Evolutionary conservation across 2,329 filamentous ascomycete genomes (phyloP).

Genomic region (Venturia pyrina): DNA sequence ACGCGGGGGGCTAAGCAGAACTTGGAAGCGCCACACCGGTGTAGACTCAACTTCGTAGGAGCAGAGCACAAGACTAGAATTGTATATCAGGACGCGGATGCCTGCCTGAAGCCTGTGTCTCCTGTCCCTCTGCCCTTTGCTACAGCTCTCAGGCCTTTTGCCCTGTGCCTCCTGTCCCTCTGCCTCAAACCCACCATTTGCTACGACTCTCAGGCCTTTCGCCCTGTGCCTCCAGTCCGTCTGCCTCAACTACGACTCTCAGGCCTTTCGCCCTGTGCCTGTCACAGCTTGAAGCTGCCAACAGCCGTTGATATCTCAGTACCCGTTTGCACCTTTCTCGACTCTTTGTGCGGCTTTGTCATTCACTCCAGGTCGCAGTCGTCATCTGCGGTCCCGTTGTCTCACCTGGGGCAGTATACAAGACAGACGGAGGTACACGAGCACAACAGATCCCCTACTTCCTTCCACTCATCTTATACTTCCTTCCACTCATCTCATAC

Average conservation of each 20-base stretch:
- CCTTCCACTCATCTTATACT: background rate
- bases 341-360: too few relatives aligned
- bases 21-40: background rate
- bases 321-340: background rate
- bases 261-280: too few relatives aligned
- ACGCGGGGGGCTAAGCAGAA: background rate
- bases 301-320: too few relatives aligned
- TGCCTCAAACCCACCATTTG: too few relatives aligned
- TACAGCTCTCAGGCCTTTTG: too few relatives aligned
- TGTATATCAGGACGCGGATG: background rate
- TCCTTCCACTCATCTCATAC: background rate
- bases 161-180: too few relatives aligned
- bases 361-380: background rate
- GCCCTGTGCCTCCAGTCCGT: too few relatives aligned
- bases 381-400: conserved; percentile 1
- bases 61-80: background rate
- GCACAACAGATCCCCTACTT: background rate
- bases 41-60: background rate
- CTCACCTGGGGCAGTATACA: background rate
- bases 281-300: too few relatives aligned
- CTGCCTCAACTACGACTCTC: too few relatives aligned
- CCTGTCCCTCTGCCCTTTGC: background rate
- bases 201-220: too few relatives aligned
- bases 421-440: conserved; percentile 2
- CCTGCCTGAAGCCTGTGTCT: background rate